These are phyloP conservation scores for Pholiota conissans DNA, from an alignment of 768 basidiomycete species.

Conservation along the genomic window DNA sequence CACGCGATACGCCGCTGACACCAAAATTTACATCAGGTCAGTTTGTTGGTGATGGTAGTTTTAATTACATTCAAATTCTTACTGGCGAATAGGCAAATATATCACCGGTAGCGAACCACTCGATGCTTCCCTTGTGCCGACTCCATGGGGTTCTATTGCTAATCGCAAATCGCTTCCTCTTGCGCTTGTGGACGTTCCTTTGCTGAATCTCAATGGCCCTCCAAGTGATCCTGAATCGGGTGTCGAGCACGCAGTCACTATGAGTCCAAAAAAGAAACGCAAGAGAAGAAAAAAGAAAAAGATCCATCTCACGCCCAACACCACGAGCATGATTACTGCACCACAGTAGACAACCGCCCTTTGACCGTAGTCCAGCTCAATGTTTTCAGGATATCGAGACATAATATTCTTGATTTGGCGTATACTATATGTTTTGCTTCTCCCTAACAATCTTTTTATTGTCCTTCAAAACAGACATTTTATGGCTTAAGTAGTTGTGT, in stretches of 20 bases:
- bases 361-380: constrained; percentile 7
- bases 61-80: not conserved
- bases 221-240: constrained; percentile 35
- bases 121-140: constrained; percentile 7
- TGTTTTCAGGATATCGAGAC: not conserved
- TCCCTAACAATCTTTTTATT: too few relatives aligned
- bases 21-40: not conserved
- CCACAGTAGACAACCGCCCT: constrained; percentile 15
- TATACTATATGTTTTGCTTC: too few relatives aligned
- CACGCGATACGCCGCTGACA: not conserved
- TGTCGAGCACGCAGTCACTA: constrained; percentile 18
- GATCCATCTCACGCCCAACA: constrained; percentile 22
- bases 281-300: constrained; percentile 57
- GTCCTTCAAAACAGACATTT: too few relatives aligned
- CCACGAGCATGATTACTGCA: constrained; percentile 9
- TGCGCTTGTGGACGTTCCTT: constrained; percentile 34
- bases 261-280: constrained; percentile 51
- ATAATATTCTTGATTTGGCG: not conserved
- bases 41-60: not conserved
- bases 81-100: not conserved
- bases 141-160: constrained; percentile 1
- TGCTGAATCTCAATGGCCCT: constrained; percentile 59
- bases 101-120: not conserved
- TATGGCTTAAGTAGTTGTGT: too few relatives aligned
- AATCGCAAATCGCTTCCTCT: constrained; percentile 15